A percentile compares a stretch with the other conserved stretches of the same genome.
Evolutionary conservation across 2,329 filamentous ascomycete species (phyloP).

Genomic region (Didymella glomerata): DNA sequence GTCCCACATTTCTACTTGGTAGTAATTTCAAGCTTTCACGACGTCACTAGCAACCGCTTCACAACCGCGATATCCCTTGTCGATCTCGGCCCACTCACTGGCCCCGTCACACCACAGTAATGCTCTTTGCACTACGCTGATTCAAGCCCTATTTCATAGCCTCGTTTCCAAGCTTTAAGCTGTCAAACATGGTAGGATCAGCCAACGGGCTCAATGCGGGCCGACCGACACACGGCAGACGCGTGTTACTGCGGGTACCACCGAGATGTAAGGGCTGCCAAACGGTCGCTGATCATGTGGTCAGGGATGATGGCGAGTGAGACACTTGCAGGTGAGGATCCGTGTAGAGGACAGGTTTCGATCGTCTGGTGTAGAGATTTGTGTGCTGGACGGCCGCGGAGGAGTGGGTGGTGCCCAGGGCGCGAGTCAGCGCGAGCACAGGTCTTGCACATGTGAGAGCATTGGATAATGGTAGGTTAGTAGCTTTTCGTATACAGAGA

Average conservation of each 20-base stretch:
- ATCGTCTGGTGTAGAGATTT: not conserved
- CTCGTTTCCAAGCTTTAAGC: conserved; percentile 3
- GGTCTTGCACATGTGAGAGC: not conserved
- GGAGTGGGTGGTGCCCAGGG: not conserved
- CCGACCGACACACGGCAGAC: conserved; percentile 19
- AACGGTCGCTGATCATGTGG: conserved; percentile 7
- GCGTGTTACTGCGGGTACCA: conserved; percentile 21
- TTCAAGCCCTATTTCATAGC: conserved; percentile 11
- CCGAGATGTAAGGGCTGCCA: conserved; percentile 17
- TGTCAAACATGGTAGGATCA: conserved; percentile 4
- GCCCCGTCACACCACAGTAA: conserved; percentile 7
- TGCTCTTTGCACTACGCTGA: not conserved
- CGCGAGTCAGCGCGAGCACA: not conserved
- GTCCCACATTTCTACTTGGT: conserved; percentile 6
- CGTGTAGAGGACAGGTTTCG: conserved; percentile 6
- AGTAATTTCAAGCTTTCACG: conserved; percentile 16
- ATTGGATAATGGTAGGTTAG: not conserved
- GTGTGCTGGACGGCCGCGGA: conserved; percentile 2
- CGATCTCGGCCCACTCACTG: not conserved
- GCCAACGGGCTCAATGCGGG: conserved; percentile 10
- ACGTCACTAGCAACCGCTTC: conserved; percentile 12
- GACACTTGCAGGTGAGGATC: not conserved
- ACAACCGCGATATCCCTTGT: conserved; percentile 1
- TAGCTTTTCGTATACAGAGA: not conserved
- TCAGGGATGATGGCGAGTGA: not conserved